A percentile compares a stretch with the other conserved stretches of the same genome.
phyloP scores from a whole-genome alignment of 2,329 filamentous ascomycete species.

The Fusarium domesticum region DNA sequence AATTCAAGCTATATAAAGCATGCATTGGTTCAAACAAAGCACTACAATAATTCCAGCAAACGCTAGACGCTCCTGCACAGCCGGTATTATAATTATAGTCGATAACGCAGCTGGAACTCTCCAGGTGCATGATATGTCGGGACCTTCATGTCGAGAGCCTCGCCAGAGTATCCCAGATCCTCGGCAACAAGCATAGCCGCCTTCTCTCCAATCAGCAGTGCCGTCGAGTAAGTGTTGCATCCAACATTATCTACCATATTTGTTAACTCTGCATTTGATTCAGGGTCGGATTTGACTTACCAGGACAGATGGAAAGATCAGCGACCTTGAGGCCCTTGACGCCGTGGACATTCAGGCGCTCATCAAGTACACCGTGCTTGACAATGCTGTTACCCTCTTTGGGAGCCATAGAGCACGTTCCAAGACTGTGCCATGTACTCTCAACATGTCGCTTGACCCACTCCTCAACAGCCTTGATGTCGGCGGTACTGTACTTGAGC shows the following conservation, averaged over 20 bases:
- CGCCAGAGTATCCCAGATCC: conserved; percentile 70
- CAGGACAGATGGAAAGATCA: conserved; percentile 70
- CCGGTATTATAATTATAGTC: conserved; percentile 41
- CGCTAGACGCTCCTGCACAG: too few relatives aligned
- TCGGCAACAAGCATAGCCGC: conserved; percentile 65
- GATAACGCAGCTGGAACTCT: conserved; percentile 40
- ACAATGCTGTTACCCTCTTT: conserved; percentile 75
- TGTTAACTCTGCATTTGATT: neutral
- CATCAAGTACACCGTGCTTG: conserved; percentile 74
- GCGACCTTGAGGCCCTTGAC: conserved; percentile 75
- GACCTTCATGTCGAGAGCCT: conserved; percentile 73
- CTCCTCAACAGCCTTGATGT: conserved; percentile 66
- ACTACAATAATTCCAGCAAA: too few relatives aligned
- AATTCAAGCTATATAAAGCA: too few relatives aligned
- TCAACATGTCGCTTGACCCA: conserved; percentile 70
- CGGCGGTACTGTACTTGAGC: conserved; percentile 61
- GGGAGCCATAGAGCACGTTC: conserved; percentile 76
- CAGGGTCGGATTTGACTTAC: neutral
- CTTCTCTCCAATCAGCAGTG: conserved; percentile 16
- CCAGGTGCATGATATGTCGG: conserved; percentile 59
- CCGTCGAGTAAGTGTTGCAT: conserved; percentile 56
- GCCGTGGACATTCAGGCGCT: conserved; percentile 73
- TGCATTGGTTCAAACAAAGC: too few relatives aligned
- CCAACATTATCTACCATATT: conserved; percentile 62
- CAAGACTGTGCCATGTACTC: conserved; percentile 53